These are phyloP conservation scores for Coemansia reversa DNA, from an alignment of 192 early-diverging fungal genomes.

Conservation along the genomic window DNA sequence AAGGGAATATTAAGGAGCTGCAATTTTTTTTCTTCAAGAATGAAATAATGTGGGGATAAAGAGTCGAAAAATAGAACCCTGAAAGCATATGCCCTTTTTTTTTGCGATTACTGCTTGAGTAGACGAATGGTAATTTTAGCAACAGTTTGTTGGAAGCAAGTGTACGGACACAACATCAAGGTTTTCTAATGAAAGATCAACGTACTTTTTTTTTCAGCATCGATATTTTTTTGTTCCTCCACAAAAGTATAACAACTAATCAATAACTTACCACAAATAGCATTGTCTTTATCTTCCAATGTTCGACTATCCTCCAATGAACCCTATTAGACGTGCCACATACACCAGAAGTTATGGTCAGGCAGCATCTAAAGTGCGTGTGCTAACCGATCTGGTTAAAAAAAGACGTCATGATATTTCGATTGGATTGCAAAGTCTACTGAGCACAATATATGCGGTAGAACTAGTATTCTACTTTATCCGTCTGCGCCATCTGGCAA, in stretches of 20 bases:
- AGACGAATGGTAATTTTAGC: background rate
- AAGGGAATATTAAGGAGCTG: too few relatives aligned
- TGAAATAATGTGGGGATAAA: background rate
- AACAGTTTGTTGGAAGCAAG: background rate
- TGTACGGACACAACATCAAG: background rate
- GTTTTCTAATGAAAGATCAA: background rate
- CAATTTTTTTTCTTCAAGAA: background rate
- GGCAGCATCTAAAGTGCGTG: slow-evolving; percentile 5
- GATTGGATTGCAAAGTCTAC: slow-evolving; percentile 36
- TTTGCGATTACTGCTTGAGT: background rate
- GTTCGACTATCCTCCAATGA: slow-evolving; percentile 33
- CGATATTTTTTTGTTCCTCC: background rate
- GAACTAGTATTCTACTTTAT: slow-evolving; percentile 49
- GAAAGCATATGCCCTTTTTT: slow-evolving; percentile 3
- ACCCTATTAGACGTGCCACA: background rate
- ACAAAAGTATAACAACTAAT: too few relatives aligned
- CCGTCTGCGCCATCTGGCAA: slow-evolving; percentile 35
- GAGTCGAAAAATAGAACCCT: slow-evolving; percentile 4
- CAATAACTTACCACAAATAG: background rate
- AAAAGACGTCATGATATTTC: slow-evolving; percentile 47
- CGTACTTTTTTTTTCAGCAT: background rate
- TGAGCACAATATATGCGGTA: slow-evolving; percentile 33
- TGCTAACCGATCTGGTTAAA: slow-evolving; percentile 17
- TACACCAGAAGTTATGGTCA: slow-evolving; percentile 14
- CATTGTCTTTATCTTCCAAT: background rate